phyloP scores from a whole-genome alignment of 768 basidiomycete species.

The Clathrus columnatus region DNA sequence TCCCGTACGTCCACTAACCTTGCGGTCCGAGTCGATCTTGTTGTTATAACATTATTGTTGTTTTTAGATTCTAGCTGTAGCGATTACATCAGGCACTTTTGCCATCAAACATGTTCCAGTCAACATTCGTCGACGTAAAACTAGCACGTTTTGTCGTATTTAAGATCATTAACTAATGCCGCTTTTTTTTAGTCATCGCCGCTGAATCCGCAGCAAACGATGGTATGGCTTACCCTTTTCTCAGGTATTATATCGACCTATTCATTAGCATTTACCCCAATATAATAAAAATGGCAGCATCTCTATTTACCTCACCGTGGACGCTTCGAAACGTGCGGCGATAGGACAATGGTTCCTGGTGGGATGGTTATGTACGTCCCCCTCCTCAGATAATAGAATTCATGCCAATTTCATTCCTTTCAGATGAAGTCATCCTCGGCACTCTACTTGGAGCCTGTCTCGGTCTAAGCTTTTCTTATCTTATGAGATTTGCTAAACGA shows the following conservation, averaged over 20 bases:
- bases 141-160: too few relatives aligned
- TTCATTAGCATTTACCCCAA: neutral
- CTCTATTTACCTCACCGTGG: constrained; percentile 76
- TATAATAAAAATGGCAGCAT: constrained; percentile 31
- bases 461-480: constrained; percentile 59
- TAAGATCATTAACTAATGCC: too few relatives aligned
- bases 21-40: too few relatives aligned
- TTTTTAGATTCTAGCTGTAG: neutral
- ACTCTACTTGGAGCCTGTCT: constrained; percentile 48
- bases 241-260: constrained; percentile 23
- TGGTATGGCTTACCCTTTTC: constrained; percentile 90
- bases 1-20: constrained; percentile 31
- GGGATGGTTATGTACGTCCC: constrained; percentile 65
- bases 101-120: constrained; percentile 60
- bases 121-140: constrained; percentile 55
- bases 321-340: constrained; percentile 51
- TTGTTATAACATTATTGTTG: neutral
- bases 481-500: constrained; percentile 63
- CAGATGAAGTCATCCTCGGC: constrained; percentile 79
- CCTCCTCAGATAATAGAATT: neutral
- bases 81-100: constrained; percentile 40
- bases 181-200: neutral
- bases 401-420: neutral
- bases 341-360: constrained; percentile 80
- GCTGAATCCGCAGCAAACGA: constrained; percentile 89